Evolutionary conservation across 2,329 filamentous ascomycete species (phyloP), one percentile per base, ranked within the genome.

Genomic region (Exophiala dermatitidis): DNA sequence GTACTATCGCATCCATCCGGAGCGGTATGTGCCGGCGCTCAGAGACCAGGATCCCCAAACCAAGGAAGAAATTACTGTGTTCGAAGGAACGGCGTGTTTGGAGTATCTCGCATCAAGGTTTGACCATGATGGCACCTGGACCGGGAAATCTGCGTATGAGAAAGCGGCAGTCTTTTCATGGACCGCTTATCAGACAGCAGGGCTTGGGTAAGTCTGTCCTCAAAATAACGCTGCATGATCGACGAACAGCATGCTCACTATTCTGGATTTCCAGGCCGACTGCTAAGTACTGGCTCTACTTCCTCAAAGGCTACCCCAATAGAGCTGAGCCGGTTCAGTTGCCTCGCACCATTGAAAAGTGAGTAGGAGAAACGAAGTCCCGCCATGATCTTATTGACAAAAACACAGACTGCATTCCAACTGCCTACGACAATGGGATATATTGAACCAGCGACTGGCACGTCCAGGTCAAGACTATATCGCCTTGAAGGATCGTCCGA

Each of bases 41-140:
- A 64, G 63, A 41, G 68, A 71, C 57, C 19, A 54, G 50, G 64
- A 67, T 38, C 62, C 65, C 1, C 61, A 52, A 10, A 67, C 65
- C 4, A 56, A 60, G 4, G 53, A 69, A 50, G 58, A 65, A 2
- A 45, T 66, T 6, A 60, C 59, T 19, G 68, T 71, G 0, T 72
- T 71, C 43, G 69, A 72, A 50, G 58, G 67, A n/a, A 71, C 68
- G 0, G 67, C 68, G 1, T 71, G 68, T 46, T 54, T 72, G 9
- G 63, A 70, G 49, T 71, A 71, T 52, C 59, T 71, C 1, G 64
- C 64, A 1, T 65, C 69, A 2, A 50, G 64, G 44, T 71, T 63
- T 60, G 66, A 74, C 63, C 58, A 66, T 60, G 56, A 69, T 60
- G 63, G 71, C 46, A 34, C 59, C 50, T 65, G 68, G 66, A 60